Conservation (phyloP, 371 early-diverging fungal genomes). For the Syncephalastrum monosporum region DNA sequence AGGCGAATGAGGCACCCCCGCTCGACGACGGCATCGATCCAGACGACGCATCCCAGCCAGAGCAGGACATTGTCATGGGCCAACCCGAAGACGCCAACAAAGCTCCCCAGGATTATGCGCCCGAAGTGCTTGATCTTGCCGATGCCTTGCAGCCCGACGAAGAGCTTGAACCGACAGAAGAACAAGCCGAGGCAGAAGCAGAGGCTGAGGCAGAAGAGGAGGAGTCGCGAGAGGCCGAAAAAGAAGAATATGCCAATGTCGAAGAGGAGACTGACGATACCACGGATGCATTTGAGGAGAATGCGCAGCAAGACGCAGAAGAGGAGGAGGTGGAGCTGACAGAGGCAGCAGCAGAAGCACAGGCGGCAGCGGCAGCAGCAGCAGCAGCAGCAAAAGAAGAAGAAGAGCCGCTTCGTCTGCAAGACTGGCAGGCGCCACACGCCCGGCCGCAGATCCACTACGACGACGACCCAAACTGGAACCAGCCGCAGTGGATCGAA, state of each 20-base stretch:
- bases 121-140: constrained; percentile 8
- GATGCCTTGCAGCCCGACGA: constrained; percentile 3
- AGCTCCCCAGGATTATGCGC: constrained; percentile 7
- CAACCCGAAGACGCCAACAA: neutral
- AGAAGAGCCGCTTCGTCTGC: neutral
- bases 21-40: neutral
- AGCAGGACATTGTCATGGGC: constrained; percentile 8
- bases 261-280: neutral
- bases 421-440: neutral
- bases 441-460: no score
- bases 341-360: neutral
- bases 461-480: neutral
- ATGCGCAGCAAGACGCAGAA: constrained; percentile 5
- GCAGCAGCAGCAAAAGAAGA: neutral
- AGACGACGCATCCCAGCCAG: neutral
- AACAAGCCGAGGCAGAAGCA: neutral
- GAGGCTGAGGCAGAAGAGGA: neutral
- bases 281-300: neutral
- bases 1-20: neutral
- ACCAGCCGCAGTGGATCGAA: no score
- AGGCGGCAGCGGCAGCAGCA: neutral
- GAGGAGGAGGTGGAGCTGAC: neutral
- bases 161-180: constrained; percentile 4
- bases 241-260: neutral
- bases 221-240: neutral